Conservation (phyloP, 805 yeast genomes). For the Candida sonorensis region DNA sequence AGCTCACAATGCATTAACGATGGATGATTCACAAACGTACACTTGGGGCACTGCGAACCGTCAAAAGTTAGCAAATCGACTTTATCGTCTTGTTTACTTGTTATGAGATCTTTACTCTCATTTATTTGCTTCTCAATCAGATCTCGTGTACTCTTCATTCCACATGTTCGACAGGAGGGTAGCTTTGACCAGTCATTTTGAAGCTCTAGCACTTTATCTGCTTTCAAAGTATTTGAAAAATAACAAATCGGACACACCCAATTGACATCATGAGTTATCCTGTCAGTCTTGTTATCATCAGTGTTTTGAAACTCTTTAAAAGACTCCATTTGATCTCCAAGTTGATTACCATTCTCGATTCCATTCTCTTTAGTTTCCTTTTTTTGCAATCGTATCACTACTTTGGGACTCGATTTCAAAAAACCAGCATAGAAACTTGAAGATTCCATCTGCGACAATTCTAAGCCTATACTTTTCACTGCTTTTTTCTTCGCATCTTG, state of each 20-base stretch:
- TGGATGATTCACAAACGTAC: slow-evolving; percentile 76
- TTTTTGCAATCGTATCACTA: slow-evolving; percentile 29
- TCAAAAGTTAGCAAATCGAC: slow-evolving; percentile 19
- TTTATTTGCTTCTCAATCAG: slow-evolving; percentile 21
- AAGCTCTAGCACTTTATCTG: slow-evolving; percentile 11
- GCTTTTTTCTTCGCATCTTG: background rate
- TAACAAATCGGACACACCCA: slow-evolving; percentile 94
- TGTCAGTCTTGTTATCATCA: background rate
- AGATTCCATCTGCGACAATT: slow-evolving; percentile 14
- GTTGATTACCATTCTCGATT: no score
- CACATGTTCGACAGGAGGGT: slow-evolving; percentile 57
- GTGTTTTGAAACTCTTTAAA: no score
- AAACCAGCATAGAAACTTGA: slow-evolving; percentile 41
- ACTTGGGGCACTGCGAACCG: slow-evolving; percentile 38
- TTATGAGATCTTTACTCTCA: no score
- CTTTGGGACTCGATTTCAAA: slow-evolving; percentile 71
- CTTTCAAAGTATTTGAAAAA: slow-evolving; percentile 45
- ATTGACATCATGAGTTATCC: slow-evolving; percentile 17
- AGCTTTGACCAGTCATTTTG: slow-evolving; percentile 11
- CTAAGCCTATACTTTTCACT: slow-evolving; percentile 6
- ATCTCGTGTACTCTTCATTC: slow-evolving; percentile 40
- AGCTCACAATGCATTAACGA: slow-evolving; percentile 75
- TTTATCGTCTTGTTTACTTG: background rate
- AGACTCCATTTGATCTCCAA: no score
- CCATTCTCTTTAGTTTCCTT: background rate